Percentiles rank a stretch among this genome's conserved stretches.
Evolutionary conservation across 345 rosid species (phyloP).

Genomic region (Lumnitzera racemosa): DNA sequence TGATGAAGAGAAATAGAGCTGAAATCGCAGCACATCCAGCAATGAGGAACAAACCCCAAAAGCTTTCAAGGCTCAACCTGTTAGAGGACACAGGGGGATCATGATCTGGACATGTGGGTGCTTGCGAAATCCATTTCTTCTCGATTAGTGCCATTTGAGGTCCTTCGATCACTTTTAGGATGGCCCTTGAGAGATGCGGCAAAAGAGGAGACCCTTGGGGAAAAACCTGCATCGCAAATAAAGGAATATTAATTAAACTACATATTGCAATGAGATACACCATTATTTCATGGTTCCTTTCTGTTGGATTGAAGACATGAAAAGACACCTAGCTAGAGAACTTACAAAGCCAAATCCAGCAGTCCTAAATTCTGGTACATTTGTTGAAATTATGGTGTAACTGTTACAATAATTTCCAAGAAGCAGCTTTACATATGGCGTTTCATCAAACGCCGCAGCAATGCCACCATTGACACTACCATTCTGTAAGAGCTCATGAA

Average conservation of each 20-base stretch:
- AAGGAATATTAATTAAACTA: too few relatives aligned
- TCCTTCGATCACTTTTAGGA: conserved; percentile 11
- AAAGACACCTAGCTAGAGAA: not conserved
- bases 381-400: conserved; percentile 18
- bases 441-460: conserved; percentile 29
- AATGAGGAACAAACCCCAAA: conserved; percentile 13
- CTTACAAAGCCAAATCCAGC: conserved; percentile 9
- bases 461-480: conserved; percentile 14
- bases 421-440: conserved; percentile 32
- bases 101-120: not conserved
- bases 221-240: not conserved
- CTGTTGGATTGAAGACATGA: too few relatives aligned
- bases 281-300: too few relatives aligned
- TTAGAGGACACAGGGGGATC: conserved; percentile 1
- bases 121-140: not conserved
- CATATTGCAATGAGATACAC: too few relatives aligned
- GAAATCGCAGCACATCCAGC: conserved; percentile 4
- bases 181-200: conserved; percentile 4
- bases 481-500: conserved; percentile 16
- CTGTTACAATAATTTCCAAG: conserved; percentile 23
- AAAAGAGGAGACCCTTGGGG: conserved; percentile 8
- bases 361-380: conserved; percentile 13
- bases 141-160: conserved; percentile 3
- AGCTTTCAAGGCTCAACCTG: conserved; percentile 4
- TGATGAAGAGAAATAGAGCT: conserved; percentile 1